These are phyloP conservation scores for Limtongozyma cylindracea DNA, from an alignment of 805 yeast species.

Conservation along the genomic window DNA sequence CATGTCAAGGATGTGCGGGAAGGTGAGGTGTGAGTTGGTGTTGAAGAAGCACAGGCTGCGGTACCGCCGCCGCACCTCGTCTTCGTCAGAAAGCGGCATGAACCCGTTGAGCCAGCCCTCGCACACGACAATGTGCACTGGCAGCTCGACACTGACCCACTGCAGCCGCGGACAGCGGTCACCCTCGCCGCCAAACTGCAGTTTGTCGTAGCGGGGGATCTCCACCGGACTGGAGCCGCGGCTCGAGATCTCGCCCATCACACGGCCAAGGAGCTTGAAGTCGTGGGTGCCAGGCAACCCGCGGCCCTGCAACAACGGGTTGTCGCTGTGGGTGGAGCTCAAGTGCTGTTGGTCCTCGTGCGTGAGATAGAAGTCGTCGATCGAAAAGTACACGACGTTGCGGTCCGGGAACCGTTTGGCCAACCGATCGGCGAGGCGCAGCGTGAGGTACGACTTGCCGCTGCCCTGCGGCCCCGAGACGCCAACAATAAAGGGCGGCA, in stretches of 20 bases:
- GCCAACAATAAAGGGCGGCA: too few relatives aligned
- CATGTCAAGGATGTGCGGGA: constrained; percentile 12
- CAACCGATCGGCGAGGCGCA: constrained; percentile 11
- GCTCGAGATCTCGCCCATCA: constrained; percentile 10
- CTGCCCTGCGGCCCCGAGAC: constrained; percentile 62
- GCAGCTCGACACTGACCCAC: constrained; percentile 11
- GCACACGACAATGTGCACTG: constrained; percentile 41
- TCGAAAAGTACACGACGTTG: constrained; percentile 26
- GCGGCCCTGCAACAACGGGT: constrained; percentile 42
- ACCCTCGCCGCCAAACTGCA: constrained; percentile 47
- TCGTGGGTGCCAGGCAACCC: constrained; percentile 96
- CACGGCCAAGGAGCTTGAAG: constrained; percentile 13
- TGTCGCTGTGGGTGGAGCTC: too few relatives aligned
- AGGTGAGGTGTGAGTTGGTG: constrained; percentile 3
- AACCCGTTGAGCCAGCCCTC: constrained; percentile 96
- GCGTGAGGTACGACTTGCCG: constrained; percentile 40
- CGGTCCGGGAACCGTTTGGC: constrained; percentile 9
- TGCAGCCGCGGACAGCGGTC: constrained; percentile 24
- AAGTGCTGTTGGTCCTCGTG: too few relatives aligned
- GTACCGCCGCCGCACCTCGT: too few relatives aligned
- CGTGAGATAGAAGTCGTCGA: constrained; percentile 71
- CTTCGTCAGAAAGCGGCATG: constrained; percentile 4
- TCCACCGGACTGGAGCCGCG: constrained; percentile 5
- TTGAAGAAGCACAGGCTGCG: too few relatives aligned
- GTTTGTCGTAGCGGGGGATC: constrained; percentile 63